A percentile compares a stretch with the other conserved stretches of the same genome.
Conservation (phyloP, 106 monocot genomes). For the Allium fistulosum region DNA sequence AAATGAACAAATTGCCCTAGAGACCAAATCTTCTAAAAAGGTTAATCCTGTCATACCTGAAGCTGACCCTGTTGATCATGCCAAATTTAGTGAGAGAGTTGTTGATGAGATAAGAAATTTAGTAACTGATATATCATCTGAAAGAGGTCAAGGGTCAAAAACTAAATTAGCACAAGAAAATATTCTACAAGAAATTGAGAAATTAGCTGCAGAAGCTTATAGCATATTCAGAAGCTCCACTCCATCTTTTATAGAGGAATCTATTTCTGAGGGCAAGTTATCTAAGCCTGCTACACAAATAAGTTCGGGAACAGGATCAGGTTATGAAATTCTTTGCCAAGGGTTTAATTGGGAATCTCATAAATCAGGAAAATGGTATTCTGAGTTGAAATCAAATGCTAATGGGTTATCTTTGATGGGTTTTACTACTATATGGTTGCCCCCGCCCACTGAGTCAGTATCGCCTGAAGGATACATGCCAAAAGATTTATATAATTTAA, state of each 20-base stretch:
- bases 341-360: constrained; percentile 98
- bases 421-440: constrained; percentile 80
- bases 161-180: constrained; percentile 66
- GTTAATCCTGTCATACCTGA: constrained; percentile 8
- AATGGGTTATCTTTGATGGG: constrained; percentile 64
- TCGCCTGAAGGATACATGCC: constrained; percentile 99
- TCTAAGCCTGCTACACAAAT: constrained; percentile 24
- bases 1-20: constrained; percentile 5
- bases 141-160: constrained; percentile 44
- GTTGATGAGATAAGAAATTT: constrained; percentile 76
- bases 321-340: constrained; percentile 89
- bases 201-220: constrained; percentile 95
- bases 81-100: constrained; percentile 54
- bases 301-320: constrained; percentile 78
- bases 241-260: constrained; percentile 38
- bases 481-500: constrained; percentile 94
- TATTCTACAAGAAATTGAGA: constrained; percentile 92
- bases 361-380: constrained; percentile 89
- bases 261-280: constrained; percentile 22
- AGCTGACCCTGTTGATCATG: constrained; percentile 9
- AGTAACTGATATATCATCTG: constrained; percentile 74
- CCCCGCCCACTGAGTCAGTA: constrained; percentile 96
- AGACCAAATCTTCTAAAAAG: not conserved
- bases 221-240: constrained; percentile 70
- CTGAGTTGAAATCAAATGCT: constrained; percentile 52